A percentile compares a stretch with the other conserved stretches of the same genome.
Evolutionary conservation across 2,329 filamentous ascomycete genomes (phyloP).

Genomic region (Colletotrichum somersetense): DNA sequence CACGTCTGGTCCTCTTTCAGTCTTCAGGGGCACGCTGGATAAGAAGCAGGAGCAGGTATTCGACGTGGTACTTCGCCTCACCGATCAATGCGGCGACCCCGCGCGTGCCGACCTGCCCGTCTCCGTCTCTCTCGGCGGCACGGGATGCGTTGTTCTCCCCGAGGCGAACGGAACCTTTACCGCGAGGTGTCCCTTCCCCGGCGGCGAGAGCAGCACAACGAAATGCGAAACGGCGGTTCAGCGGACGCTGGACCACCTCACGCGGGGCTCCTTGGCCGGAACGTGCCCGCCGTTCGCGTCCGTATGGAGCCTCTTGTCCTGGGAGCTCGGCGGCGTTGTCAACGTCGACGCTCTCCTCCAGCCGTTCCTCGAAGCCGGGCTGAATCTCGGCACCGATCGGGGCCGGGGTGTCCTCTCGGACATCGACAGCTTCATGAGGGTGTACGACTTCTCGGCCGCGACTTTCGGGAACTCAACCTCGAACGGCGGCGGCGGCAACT

Average conservation of each 20-base stretch:
- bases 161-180: conserved; percentile 41
- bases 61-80: conserved; percentile 49
- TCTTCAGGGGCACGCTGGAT: neutral
- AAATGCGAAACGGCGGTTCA: conserved; percentile 51
- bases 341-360: conserved; percentile 27
- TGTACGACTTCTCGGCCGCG: conserved; percentile 48
- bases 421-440: conserved; percentile 23
- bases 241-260: conserved; percentile 51
- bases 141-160: conserved; percentile 45
- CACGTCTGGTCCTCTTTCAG: neutral
- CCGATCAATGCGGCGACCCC: conserved; percentile 52
- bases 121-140: conserved; percentile 50
- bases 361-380: conserved; percentile 26
- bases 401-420: conserved; percentile 6
- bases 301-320: conserved; percentile 48
- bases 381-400: conserved; percentile 4
- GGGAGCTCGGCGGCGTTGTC: conserved; percentile 47
- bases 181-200: conserved; percentile 53
- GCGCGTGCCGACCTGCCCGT: conserved; percentile 47
- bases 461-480: conserved; percentile 46
- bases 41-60: conserved; percentile 46
- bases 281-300: conserved; percentile 53
- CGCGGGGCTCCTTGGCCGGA: conserved; percentile 52
- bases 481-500: conserved; percentile 28
- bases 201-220: conserved; percentile 46